Percentiles rank a stretch among this genome's conserved stretches.
These are phyloP conservation scores for Aureobasidium sp. DNA, from an alignment of 2,329 filamentous ascomycete species.

Conservation along the genomic window DNA sequence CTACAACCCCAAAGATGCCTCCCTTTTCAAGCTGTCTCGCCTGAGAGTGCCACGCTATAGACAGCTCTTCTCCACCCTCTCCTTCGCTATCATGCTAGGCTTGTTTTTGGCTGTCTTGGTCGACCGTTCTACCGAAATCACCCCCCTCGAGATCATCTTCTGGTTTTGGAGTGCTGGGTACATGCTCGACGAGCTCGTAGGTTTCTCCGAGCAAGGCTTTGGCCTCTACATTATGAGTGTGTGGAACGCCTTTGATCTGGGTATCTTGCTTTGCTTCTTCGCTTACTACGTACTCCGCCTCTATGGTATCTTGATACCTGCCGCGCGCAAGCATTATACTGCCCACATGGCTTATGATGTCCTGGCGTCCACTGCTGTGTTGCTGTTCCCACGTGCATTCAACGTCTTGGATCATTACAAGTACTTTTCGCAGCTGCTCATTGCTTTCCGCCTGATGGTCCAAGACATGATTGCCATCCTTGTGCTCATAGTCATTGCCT, in stretches of 20 bases:
- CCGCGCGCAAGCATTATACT: conserved; percentile 59
- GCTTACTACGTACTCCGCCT: conserved; percentile 85
- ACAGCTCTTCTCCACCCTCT: conserved; percentile 81
- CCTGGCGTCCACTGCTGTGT: conserved; percentile 81
- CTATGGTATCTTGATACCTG: conserved; percentile 77
- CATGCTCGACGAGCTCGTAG: conserved; percentile 92
- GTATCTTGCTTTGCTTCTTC: conserved; percentile 77
- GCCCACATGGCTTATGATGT: conserved; percentile 88
- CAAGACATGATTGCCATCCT: conserved; percentile 81
- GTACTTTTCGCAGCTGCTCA: conserved; percentile 90
- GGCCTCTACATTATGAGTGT: conserved; percentile 96
- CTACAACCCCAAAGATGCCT: conserved; percentile 86
- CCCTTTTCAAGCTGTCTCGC: conserved; percentile 82
- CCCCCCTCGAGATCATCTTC: conserved; percentile 76
- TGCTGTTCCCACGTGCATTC: conserved; percentile 85
- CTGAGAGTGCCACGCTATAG: conserved; percentile 87
- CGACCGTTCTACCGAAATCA: conserved; percentile 71
- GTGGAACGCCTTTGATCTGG: conserved; percentile 93
- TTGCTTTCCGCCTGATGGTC: conserved; percentile 91
- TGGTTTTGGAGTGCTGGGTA: conserved; percentile 98
- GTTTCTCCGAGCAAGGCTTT: conserved; percentile 94
- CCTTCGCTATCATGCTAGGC: conserved; percentile 74
- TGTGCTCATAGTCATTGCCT: conserved; percentile 75
- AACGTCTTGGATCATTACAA: conserved; percentile 90
- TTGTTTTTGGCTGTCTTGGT: conserved; percentile 78